Base-by-base conservation (phyloP, 2,329 filamentous ascomycete genomes). In the Sarocladiaceae sp. region DNA sequence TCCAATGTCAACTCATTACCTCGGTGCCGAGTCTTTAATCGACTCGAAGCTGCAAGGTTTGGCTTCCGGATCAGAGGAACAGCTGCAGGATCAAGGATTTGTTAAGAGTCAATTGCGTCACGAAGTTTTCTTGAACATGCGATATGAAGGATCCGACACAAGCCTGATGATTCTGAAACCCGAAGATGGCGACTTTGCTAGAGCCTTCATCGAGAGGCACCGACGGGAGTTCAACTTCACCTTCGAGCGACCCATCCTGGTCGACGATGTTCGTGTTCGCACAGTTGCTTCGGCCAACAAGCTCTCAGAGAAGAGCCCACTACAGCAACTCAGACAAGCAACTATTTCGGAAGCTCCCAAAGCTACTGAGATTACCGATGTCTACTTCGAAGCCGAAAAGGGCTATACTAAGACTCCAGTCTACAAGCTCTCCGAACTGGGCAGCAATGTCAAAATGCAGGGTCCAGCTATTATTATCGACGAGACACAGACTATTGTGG, bases 401-500 rank as follows among this genome's bases (percentile, higher is more conserved):
- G 60, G 61, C 1, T 65, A 61, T 62, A 61, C 61, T 0, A 53
- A 63, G 26, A 63, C 61, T 1, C 55, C 54, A 0, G 57, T 66
- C 0, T 64, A 60, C 26, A 55, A 57, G 18, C 62, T 66, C 12
- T 20, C 26, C 26, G 37, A 48, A 13, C 2, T 51, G 10, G 18
- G 87, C 58, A 87, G 88, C 56, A 87, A 87, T 5, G 90, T 90
- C 62, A 84, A 83, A 31, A 74, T 93, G 3, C 31, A 48, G 31
- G 86, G 86, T 1, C 86, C 86, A 2, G 84, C 84, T 0, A 83
- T 88, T 57, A 76, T 89, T 50, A 84, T 36, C 33, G 33, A 36
- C 33, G 78, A 80, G 22, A 84, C 82, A 1, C 87, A 90, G 63
- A 90, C 87, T 0, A 87, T 90, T 55, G 82, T 89, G 3, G 78